phyloP scores from a whole-genome alignment of 176 grass and related monocot species.

The Musa beccarii region DNA sequence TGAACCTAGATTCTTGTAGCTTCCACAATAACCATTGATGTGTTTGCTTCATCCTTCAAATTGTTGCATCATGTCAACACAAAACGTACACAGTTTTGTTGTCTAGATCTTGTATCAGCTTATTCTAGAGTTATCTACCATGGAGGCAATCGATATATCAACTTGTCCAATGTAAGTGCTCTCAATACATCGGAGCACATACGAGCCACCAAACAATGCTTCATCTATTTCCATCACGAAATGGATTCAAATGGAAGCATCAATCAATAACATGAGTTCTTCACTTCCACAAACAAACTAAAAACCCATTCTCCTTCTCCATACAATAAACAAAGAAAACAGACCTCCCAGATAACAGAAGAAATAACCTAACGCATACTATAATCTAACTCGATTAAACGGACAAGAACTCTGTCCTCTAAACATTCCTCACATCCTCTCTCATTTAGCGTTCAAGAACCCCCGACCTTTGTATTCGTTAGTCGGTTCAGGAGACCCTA shows the following conservation, averaged over 20 bases:
- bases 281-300: not conserved
- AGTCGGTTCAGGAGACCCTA: not conserved
- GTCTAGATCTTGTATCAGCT: not conserved
- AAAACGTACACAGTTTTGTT: not conserved
- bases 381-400: not conserved
- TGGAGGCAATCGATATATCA: not conserved
- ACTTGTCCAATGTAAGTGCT: not conserved
- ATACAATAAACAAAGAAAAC: not conserved
- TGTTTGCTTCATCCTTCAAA: not conserved
- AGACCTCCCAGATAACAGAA: not conserved
- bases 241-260: not conserved
- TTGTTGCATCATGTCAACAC: not conserved
- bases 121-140: not conserved
- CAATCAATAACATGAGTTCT: not conserved
- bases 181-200: not conserved
- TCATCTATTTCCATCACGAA: not conserved
- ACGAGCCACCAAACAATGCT: too few species aligned
- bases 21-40: not conserved
- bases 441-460: not conserved
- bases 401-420: not conserved
- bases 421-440: not conserved
- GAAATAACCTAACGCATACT: too few species aligned
- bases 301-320: not conserved
- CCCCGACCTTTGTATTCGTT: not conserved
- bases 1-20: too few species aligned